Conservation (phyloP, 352 stramenopile species). For the Vaucheria bursata region DNA sequence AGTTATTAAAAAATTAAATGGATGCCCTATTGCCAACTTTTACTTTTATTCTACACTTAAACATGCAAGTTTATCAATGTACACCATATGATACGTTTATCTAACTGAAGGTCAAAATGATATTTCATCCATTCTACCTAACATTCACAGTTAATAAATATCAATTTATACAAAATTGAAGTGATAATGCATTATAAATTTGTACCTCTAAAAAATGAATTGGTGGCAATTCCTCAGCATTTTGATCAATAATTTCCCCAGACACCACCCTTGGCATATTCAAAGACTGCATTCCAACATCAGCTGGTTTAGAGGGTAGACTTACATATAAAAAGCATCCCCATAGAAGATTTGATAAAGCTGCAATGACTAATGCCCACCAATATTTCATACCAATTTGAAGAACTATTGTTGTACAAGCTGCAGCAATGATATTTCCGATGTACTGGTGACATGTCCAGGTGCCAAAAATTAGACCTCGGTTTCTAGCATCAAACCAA, state of each 20-base stretch:
- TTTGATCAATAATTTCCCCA: not conserved
- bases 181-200: too few species aligned
- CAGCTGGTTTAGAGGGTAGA: conserved; percentile 62
- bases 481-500: conserved; percentile 72
- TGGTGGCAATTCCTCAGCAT: conserved; percentile 26
- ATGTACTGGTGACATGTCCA: conserved; percentile 86
- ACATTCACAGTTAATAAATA: too few species aligned
- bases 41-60: too few species aligned
- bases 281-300: conserved; percentile 50
- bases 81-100: too few species aligned
- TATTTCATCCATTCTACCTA: too few species aligned
- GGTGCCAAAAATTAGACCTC: conserved; percentile 47
- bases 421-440: conserved; percentile 84
- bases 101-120: too few species aligned
- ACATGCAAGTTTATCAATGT: too few species aligned
- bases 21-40: too few species aligned
- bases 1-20: too few species aligned
- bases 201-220: conserved; percentile 74
- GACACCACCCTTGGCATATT: not conserved
- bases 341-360: conserved; percentile 69
- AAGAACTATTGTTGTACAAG: conserved; percentile 66
- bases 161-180: too few species aligned
- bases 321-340: conserved; percentile 69
- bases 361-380: conserved; percentile 50
- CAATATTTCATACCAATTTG: conserved; percentile 50